A percentile compares a stretch with the other conserved stretches of the same genome.
Evolutionary conservation across 331 rosid species (phyloP).

Genomic region (Telfairia occidentalis): DNA sequence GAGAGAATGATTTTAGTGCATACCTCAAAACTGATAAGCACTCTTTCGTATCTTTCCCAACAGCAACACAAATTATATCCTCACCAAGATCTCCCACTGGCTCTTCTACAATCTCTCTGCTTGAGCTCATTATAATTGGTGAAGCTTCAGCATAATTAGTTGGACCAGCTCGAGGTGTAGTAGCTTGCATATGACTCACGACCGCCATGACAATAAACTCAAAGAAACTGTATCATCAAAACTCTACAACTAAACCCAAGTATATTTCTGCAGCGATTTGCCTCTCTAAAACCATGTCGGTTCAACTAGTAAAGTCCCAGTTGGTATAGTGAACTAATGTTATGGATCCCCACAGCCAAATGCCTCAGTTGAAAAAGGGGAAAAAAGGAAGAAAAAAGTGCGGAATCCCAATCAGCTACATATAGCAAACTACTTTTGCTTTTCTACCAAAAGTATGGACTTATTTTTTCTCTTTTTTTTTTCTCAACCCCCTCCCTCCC

Average conservation of each 20-base stretch:
- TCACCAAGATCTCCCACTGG: constrained; percentile 20
- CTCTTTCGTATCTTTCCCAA: constrained; percentile 51
- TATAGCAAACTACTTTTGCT: neutral
- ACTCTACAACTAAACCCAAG: neutral
- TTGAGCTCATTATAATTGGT: constrained; percentile 18
- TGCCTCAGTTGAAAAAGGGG: neutral
- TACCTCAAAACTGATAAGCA: constrained; percentile 44
- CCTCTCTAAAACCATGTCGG: neutral
- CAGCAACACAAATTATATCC: constrained; percentile 38
- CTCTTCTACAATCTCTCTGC: constrained; percentile 36
- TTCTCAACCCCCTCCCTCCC: neutral
- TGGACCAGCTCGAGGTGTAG: constrained; percentile 19
- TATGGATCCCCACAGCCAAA: neutral
- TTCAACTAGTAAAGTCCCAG: neutral
- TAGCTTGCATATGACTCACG: constrained; percentile 23
- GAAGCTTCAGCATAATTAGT: constrained; percentile 21
- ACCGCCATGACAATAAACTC: constrained; percentile 17
- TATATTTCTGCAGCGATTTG: neutral
- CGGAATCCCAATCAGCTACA: neutral
- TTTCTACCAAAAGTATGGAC: neutral
- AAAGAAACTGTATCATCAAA: neutral
- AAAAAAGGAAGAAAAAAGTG: neutral
- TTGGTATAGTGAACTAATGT: neutral
- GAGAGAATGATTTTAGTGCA: constrained; percentile 59
- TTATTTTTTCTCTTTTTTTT: neutral